Conservation (phyloP, 1,284 basidiomycete species). For the Rhodotorula sp. region DNA sequence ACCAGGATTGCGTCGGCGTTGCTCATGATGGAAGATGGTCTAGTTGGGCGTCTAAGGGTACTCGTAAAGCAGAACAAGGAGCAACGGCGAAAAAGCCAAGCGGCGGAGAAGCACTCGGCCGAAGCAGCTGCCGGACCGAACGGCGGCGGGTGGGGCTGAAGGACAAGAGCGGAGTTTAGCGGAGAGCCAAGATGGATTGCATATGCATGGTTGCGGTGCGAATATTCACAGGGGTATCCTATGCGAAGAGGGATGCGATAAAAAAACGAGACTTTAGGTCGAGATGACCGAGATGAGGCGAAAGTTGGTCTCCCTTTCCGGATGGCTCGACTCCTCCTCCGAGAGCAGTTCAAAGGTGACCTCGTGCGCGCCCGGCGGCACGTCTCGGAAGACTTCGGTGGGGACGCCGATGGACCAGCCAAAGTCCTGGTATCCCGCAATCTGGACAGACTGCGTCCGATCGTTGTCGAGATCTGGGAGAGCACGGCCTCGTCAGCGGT, state of each 20-base stretch:
- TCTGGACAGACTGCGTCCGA: constrained; percentile 4
- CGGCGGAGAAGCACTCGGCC: not conserved
- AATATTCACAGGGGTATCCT: not conserved
- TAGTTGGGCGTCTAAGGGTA: not conserved
- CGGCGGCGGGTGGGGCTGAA: not conserved
- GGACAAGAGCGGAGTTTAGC: no score
- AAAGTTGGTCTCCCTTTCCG: constrained; percentile 28
- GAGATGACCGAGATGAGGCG: constrained; percentile 37
- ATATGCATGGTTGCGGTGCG: not conserved
- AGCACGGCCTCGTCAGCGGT: no score
- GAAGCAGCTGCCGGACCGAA: not conserved
- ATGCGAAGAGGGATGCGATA: not conserved
- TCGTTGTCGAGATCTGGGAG: constrained; percentile 28
- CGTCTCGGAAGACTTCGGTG: constrained; percentile 26
- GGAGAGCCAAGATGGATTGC: no score
- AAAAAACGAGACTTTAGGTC: not conserved
- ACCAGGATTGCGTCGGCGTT: constrained; percentile 20
- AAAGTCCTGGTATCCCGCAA: constrained; percentile 32
- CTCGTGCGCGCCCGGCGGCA: constrained; percentile 30
- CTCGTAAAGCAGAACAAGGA: no score
- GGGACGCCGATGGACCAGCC: constrained; percentile 42
- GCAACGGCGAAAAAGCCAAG: not conserved
- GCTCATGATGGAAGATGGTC: not conserved
- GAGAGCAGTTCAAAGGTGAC: constrained; percentile 36
- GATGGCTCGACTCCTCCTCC: constrained; percentile 18